Evolutionary conservation across 768 basidiomycete species (phyloP), one percentile per base, ranked within the genome.

Genomic region (Rhizopogon salebrosus): DNA sequence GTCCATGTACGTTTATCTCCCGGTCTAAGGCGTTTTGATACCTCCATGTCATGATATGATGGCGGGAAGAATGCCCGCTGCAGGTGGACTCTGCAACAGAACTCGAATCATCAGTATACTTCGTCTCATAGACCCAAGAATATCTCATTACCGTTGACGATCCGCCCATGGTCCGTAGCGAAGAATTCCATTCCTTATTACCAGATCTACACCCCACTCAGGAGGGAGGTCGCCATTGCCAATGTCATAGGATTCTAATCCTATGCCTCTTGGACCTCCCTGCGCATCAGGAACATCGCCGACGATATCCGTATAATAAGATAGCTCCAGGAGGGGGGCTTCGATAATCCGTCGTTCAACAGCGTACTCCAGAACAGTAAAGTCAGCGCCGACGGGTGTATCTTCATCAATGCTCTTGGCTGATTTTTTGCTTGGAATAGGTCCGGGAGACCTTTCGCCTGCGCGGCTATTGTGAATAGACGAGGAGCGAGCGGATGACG

Each of bases 131-230:
- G 9, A 29, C 37, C 39, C 14, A 24, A 11, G 27, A 36, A 22
- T 11, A 48, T 20, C 54, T 11, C 46, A 70, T 60, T 62, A 85
- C 90, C 94, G 77, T 68, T 97, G 95, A 23, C 95, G 79, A 70
- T 98, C 95, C 22, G 94, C 88, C 95, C 95, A 98, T 3, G 95
- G 95, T 4, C 95, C 95, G 64, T 98, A 98, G 18, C 82, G 79
- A 34, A 97, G 58, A 34, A 77, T 66, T 0, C 92, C 95, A 16
- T 84, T 84, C 53, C 82, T 74, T n/a, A 98, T 73, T 16, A 85
- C 78, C 16, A 98, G 59, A 62, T 98, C 91, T 23, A 97, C 71
- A 3, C 95, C 95, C 91, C 94, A 98, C 63, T 98, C 92, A 6
- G 95, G 95, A 20, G 89, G 76, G 38, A 86, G 63, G 61, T 90